These are phyloP conservation scores for Candida montana DNA, from an alignment of 805 yeast genomes.

Conservation along the genomic window DNA sequence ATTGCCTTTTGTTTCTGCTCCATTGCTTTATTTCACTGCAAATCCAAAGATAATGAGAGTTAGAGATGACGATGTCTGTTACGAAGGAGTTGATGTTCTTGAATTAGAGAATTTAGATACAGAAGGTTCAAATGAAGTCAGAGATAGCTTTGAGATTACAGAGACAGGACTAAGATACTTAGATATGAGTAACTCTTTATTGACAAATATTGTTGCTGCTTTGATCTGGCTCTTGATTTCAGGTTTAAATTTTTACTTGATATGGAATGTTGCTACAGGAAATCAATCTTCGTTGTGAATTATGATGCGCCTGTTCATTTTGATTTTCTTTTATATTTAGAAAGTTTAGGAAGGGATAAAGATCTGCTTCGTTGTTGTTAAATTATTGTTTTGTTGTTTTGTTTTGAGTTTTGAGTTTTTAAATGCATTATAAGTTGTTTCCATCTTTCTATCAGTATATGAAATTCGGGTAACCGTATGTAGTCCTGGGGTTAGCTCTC, in stretches of 20 bases:
- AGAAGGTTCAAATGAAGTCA: constrained; percentile 4
- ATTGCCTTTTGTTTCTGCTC: constrained; percentile 85
- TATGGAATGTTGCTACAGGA: constrained; percentile 42
- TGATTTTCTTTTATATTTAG: no score
- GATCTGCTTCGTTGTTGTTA: no score
- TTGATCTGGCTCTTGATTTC: constrained; percentile 46
- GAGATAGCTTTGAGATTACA: constrained; percentile 1
- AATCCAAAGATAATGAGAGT: constrained; percentile 10
- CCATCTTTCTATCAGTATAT: not conserved
- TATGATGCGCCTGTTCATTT: not conserved
- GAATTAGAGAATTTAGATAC: constrained; percentile 6
- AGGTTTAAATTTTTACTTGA: constrained; percentile 58
- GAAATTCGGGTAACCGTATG: no score
- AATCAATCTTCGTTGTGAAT: constrained; percentile 26
- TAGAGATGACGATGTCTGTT: constrained; percentile 9
- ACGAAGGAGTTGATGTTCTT: constrained; percentile 1
- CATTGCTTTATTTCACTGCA: constrained; percentile 35
- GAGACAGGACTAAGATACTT: constrained; percentile 11
- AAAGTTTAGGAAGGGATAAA: no score
- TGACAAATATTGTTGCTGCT: constrained; percentile 46
- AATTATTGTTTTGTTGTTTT: not conserved
- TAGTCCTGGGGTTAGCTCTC: not conserved
- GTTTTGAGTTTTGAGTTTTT: not conserved
- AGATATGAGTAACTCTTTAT: constrained; percentile 37
- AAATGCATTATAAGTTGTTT: not conserved